phyloP scores from a whole-genome alignment of 495 filamentous ascomycete genomes.

The Diplogelasinospora grovesii region DNA sequence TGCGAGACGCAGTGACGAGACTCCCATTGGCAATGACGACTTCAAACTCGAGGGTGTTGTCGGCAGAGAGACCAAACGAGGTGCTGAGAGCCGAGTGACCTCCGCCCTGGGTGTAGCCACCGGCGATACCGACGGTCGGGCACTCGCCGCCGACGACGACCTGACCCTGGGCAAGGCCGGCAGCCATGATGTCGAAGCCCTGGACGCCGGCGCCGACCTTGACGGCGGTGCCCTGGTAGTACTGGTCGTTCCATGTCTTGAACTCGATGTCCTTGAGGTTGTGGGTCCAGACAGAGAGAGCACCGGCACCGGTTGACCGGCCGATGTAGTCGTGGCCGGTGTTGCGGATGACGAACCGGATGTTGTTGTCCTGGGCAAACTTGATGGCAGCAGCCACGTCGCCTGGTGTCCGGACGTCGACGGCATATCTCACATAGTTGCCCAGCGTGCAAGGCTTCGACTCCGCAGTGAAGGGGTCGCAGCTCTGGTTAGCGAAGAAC shows the following conservation, averaged over 20 bases:
- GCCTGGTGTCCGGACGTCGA: constrained; percentile 33
- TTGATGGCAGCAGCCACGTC: constrained; percentile 39
- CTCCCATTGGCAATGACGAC: constrained; percentile 47
- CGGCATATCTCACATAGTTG: constrained; percentile 51
- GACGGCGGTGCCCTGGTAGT: constrained; percentile 42
- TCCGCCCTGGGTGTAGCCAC: constrained; percentile 54
- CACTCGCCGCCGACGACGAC: constrained; percentile 49
- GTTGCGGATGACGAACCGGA: constrained; percentile 43
- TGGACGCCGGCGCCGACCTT: constrained; percentile 55
- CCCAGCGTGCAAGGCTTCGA: constrained; percentile 44
- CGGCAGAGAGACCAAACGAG: constrained; percentile 53
- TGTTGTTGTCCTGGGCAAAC: constrained; percentile 40
- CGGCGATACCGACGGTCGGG: constrained; percentile 45
- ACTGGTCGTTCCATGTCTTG: constrained; percentile 29
- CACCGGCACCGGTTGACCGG: constrained; percentile 47
- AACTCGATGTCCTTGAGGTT: constrained; percentile 42
- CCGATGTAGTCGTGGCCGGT: constrained; percentile 43
- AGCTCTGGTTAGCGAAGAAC: constrained; percentile 40
- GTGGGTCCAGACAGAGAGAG: constrained; percentile 46
- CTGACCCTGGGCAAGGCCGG: constrained; percentile 37
- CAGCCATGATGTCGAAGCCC: constrained; percentile 44
- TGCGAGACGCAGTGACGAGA: constrained; percentile 40
- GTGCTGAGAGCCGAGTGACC: constrained; percentile 52
- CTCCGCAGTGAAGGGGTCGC: constrained; percentile 23
- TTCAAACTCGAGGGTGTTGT: constrained; percentile 54